Base-by-base conservation (phyloP, 2,329 filamentous ascomycete species). In the Trematosphaeria pertusa region DNA sequence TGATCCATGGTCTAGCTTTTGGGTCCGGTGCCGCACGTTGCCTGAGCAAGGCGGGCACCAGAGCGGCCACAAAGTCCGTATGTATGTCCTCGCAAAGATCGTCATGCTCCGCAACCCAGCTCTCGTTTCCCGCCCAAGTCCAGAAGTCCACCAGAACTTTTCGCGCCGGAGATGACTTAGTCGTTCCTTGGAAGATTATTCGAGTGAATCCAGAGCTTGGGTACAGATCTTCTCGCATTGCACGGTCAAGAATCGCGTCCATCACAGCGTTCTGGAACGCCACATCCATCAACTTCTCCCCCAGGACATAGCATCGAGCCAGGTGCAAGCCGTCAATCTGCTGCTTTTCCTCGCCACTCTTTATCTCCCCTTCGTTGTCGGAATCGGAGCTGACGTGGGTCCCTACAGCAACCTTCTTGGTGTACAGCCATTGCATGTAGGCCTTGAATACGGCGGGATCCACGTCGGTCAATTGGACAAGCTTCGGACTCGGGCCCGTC, bases 231-330 rank as follows among this genome's bases (percentile, higher is more conserved):
- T n/a, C n/a, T n/a, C n/a, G n/a, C n/a, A n/a, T n/a, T n/a, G n/a
- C n/a, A n/a, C n/a, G n/a, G n/a, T 28, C 14, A 5, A 35, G n/a
- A 3, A 48, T 12, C 0, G 26, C 21, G 8, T 46, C 30, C 5
- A 51, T 6, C 1, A 45, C 24, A 2, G 31, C 39, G 28, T 49
- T 48, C 30, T 54, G 45, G 20, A 47, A 49, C 2, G 20, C 15
- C 1, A n/a, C 8, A 21, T 56, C 53, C 18, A 39, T 39, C 2
- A 52, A 17, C 28, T 45, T 39, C 33, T 56, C 50, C 2, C 39
- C 45, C 1, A 54, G 43, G 3, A 54, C 33, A 18, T 54, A 56
- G 2, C 28, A 15, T 6, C 39, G 11, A 5, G 41, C 48, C 11
- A 52, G 31, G 17, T n/a, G 31, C 3, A 22, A 18, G n/a, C n/a